Evolutionary conservation across 2,329 filamentous ascomycete genomes (phyloP).

Genomic region (Pseudonectria buxi): DNA sequence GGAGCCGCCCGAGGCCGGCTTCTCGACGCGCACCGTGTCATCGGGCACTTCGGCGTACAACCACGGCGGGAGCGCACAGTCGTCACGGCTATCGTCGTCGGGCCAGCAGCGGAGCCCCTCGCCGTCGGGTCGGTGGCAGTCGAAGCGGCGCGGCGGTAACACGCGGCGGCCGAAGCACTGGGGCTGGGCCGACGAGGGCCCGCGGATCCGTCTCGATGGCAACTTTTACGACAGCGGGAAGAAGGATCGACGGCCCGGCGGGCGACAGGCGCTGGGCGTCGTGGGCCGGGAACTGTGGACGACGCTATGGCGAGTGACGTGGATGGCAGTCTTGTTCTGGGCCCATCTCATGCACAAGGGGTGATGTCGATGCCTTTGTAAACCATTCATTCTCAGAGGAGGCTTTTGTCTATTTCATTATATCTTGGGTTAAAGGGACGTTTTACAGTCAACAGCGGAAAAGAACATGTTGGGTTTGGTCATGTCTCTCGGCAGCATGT

Average conservation of each 20-base stretch:
- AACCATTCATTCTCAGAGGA: too few species aligned
- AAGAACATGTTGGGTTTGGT: too few species aligned
- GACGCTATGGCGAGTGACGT: constrained; percentile 55
- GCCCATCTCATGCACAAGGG: constrained; percentile 59
- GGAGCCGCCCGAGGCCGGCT: constrained; percentile 31
- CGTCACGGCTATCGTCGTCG: constrained; percentile 16
- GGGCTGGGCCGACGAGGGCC: constrained; percentile 40
- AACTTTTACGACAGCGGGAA: constrained; percentile 38
- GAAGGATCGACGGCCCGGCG: constrained; percentile 18
- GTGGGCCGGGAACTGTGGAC: constrained; percentile 55
- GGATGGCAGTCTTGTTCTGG: constrained; percentile 60
- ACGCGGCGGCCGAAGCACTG: constrained; percentile 25
- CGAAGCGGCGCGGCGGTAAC: constrained; percentile 19
- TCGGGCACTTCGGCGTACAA: constrained; percentile 20
- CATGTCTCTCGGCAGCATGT: too few species aligned
- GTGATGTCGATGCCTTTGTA: constrained; percentile 26
- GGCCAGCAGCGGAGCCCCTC: constrained; percentile 12
- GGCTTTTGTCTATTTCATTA: too few species aligned
- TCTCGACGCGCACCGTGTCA: constrained; percentile 9
- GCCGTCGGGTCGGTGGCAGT: constrained; percentile 17
- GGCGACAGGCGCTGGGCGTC: constrained; percentile 32
- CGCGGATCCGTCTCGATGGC: constrained; percentile 48
- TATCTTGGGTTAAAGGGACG: too few species aligned
- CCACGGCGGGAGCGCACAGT: constrained; percentile 1
- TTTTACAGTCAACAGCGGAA: too few species aligned